Percentiles rank a stretch among this genome's conserved stretches.
Evolutionary conservation across 257 asterid species (phyloP).

Genomic region (Vinca minor): DNA sequence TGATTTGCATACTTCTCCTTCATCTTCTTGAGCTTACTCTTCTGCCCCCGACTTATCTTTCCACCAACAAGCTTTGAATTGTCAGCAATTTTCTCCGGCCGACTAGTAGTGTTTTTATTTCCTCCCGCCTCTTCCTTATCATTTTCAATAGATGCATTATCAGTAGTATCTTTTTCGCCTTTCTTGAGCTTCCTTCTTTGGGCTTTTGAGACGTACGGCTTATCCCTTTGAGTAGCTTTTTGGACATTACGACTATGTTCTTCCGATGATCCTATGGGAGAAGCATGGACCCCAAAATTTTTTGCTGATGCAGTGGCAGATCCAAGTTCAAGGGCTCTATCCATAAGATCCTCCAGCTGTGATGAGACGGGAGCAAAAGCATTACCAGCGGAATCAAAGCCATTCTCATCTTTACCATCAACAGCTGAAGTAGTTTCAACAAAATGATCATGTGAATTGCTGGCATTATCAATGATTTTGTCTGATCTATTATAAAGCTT

Average conservation of each 20-base stretch:
- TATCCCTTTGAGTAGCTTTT: conserved; percentile 51
- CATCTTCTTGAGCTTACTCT: conserved; percentile 80
- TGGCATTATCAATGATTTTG: conserved; percentile 25
- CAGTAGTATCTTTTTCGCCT: conserved; percentile 50
- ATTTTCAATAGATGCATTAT: conserved; percentile 24
- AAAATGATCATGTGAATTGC: conserved; percentile 22
- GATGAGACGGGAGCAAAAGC: conserved; percentile 33
- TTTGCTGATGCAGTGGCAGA: conserved; percentile 57
- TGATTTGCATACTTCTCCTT: conserved; percentile 98
- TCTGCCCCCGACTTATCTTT: conserved; percentile 85
- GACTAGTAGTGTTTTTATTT: conserved; percentile 23
- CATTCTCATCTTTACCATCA: conserved; percentile 22
- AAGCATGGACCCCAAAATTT: conserved; percentile 46
- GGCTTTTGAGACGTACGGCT: conserved; percentile 78
- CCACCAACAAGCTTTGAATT: conserved; percentile 39
- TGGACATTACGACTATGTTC: conserved; percentile 30
- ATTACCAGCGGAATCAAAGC: conserved; percentile 30
- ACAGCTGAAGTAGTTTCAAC: conserved; percentile 22
- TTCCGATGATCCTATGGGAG: conserved; percentile 31
- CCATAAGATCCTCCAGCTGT: conserved; percentile 78
- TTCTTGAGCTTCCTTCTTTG: conserved; percentile 93
- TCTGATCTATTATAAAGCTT: conserved; percentile 21
- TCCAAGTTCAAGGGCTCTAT: conserved; percentile 93
- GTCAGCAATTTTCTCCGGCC: conserved; percentile 27
- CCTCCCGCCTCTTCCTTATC: conserved; percentile 30